Evolutionary conservation across 2,329 filamentous ascomycete species (phyloP), one percentile per base, ranked within the genome.

Genomic region (Leptodontidium sp.): DNA sequence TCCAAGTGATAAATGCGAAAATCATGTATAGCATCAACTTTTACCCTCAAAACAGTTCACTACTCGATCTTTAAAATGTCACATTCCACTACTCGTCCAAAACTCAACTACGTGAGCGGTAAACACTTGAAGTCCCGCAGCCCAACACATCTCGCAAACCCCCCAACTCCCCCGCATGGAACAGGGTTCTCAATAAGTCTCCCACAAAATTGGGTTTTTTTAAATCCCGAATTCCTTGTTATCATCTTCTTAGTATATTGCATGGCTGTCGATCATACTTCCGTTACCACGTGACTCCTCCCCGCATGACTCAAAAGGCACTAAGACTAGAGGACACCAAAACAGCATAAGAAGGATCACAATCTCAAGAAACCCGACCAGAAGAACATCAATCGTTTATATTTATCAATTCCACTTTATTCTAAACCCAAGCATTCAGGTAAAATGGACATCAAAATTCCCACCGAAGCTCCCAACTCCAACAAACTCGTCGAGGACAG

Each of bases 401-500:
- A 29, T 1, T 29, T 53, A 11, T 32, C 12, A 12, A 8, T 2
- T 12, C 12, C 8, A 12, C 12, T 53, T 15, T 3, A 29, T 53
- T 29, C 15, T 15, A 15, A n/a, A 32, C 26, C 14, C 14, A 35
- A 35, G 35, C 21, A 2, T 17, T 12, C 38, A 47, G 2, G 2
- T 7, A 47, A 29, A 47, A 61, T 47, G 15, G n/a, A n/a, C 1
- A 24, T 14, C 14, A 47, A 47, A 11, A 3, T 14, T 2, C 1
- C n/a, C 11, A 58, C 17, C 15, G 2, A n/a, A 9, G 8, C 24
- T 15, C 15, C 29, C 43, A 62, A 49, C 59, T 17, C 24, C 59
- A 62, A 62, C 43, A 50, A 62, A 29, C 59, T 50, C 43, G 70
- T 71, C 35, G 38, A 70, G 32, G 45, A 68, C 35, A 64, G 64